Evolutionary conservation across 768 basidiomycete genomes (phyloP), one percentile per base, ranked within the genome.

Genomic region (Paxillus involutus): DNA sequence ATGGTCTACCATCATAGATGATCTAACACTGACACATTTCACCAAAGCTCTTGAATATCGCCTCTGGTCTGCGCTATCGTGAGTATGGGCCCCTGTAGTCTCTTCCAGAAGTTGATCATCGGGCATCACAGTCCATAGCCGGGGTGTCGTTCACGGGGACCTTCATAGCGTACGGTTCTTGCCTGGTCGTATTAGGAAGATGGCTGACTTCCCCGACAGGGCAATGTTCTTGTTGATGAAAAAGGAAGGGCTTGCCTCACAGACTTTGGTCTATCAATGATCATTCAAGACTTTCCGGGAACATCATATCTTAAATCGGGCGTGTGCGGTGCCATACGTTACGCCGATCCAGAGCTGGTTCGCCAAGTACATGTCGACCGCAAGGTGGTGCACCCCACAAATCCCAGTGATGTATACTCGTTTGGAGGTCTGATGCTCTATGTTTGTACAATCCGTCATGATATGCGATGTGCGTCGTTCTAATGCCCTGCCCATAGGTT

Each of bases 201-300:
- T 33, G 12, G 30, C 3, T 26, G 10, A 17, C 29, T n/a, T n/a
- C n/a, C 21, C 24, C 10, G 2, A 11, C 47, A 55, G 53, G 40
- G 29, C 19, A 78, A 79, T 51, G 73, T 79, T 32, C 69, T 79
- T 11, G 69, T 79, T 11, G 70, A 69, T 3, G 63, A 60, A 12
- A 47, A 63, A 2, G 63, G 66, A 12, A 60, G 67, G 12, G 76
- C 76, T 4, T 74, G 73, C 41, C 63, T 78, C 8, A 70, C 76
- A 17, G 77, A 79, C 57, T 78, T 79, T 51, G 77, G 77, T 4
- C 64, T 77, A 8, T 49, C 52, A 8, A 16, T 45, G 36, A 37
- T 49, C 45, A 24, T 51, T 8, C 14, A 21, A 6, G 52, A 58
- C 14, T 53, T 58, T 21, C 1, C 29, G 14, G 51, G 42, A 13